Evolutionary conservation across 495 filamentous ascomycete genomes (phyloP).

Genomic region (Aspergillus haitiensis): DNA sequence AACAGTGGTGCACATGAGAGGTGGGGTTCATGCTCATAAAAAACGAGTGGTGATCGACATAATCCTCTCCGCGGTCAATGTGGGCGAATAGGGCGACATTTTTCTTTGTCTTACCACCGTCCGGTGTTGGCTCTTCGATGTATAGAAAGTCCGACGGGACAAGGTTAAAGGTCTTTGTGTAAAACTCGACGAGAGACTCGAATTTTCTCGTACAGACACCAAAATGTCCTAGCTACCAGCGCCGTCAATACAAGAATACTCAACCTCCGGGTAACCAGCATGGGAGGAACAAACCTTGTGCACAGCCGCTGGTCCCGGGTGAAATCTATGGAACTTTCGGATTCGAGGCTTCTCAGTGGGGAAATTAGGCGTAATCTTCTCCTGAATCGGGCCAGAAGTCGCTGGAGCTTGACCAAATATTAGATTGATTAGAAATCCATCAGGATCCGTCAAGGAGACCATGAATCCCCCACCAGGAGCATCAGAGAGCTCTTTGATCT

Average conservation of each 20-base stretch:
- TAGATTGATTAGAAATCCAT: slow-evolving; percentile 38
- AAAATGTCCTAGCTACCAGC: too few species aligned
- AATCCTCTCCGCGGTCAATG: not conserved
- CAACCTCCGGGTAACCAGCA: too few species aligned
- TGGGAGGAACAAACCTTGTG: too few species aligned
- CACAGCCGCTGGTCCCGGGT: slow-evolving; percentile 19
- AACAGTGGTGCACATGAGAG: slow-evolving; percentile 63
- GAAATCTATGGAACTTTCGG: slow-evolving; percentile 37
- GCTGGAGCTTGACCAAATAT: slow-evolving; percentile 32
- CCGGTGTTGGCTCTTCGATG: not conserved
- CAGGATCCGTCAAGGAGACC: slow-evolving; percentile 38
- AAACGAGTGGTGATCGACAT: not conserved
- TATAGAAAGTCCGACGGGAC: not conserved
- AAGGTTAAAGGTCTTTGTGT: not conserved
- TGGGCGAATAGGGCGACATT: not conserved
- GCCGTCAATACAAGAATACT: too few species aligned
- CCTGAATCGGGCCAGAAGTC: slow-evolving; percentile 17
- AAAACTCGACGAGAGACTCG: not conserved
- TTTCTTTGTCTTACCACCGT: not conserved
- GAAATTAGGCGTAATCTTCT: slow-evolving; percentile 33
- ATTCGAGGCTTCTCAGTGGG: slow-evolving; percentile 34
- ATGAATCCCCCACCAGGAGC: slow-evolving; percentile 38
- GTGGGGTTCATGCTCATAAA: not conserved
- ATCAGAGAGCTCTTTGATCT: slow-evolving; percentile 14
- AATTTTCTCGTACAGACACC: too few species aligned